These are phyloP conservation scores for Emmonsiellopsis sp. DNA, from an alignment of 2,329 filamentous ascomycete genomes.

Conservation along the genomic window DNA sequence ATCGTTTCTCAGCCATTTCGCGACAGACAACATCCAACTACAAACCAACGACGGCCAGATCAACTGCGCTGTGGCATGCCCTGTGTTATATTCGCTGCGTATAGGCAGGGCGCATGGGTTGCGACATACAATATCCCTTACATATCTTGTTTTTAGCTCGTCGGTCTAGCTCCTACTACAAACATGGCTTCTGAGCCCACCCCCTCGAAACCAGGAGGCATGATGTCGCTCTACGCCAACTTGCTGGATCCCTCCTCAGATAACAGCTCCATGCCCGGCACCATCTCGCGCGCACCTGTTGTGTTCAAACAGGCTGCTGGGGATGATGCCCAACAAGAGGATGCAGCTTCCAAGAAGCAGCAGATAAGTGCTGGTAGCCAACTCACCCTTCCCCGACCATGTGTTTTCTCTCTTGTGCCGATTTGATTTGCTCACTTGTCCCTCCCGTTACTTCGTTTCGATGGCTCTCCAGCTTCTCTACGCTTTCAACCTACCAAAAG, in stretches of 20 bases:
- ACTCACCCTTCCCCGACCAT: slow-evolving; percentile 24
- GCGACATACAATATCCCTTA: background rate
- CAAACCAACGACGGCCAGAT: background rate
- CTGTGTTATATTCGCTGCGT: background rate
- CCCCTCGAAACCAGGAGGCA: slow-evolving; percentile 27
- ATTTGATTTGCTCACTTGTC: slow-evolving; percentile 41
- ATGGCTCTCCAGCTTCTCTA: slow-evolving; percentile 48
- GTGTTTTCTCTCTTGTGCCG: slow-evolving; percentile 19
- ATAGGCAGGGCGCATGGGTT: background rate
- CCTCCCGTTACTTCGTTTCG: slow-evolving; percentile 16
- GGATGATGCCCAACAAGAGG: slow-evolving; percentile 39
- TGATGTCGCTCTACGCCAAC: slow-evolving; percentile 75
- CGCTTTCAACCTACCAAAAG: slow-evolving; percentile 82
- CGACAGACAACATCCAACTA: background rate
- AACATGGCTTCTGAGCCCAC: slow-evolving; percentile 17
- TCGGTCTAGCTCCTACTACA: background rate
- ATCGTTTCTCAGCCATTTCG: background rate
- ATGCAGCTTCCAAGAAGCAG: slow-evolving; percentile 53
- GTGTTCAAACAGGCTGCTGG: slow-evolving; percentile 55
- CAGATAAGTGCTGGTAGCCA: slow-evolving; percentile 55
- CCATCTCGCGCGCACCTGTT: slow-evolving; percentile 69
- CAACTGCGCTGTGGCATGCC: background rate
- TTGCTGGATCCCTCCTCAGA: slow-evolving; percentile 53
- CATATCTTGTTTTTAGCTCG: slow-evolving; percentile 4
- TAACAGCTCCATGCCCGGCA: slow-evolving; percentile 38